Base-by-base conservation (phyloP, 2,329 filamentous ascomycete genomes). In the Fusarium verticillioides region DNA sequence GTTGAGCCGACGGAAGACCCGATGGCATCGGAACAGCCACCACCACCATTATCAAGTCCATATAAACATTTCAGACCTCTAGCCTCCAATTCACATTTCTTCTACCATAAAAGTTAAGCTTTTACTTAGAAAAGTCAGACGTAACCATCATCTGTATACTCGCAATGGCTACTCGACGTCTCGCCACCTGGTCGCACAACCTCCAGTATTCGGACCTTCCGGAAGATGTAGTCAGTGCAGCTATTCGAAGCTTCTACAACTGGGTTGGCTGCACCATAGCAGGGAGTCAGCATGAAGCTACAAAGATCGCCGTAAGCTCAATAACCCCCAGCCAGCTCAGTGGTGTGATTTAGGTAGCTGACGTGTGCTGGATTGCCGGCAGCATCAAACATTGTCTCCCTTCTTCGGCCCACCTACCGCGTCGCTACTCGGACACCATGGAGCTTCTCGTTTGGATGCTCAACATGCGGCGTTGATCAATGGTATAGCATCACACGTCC, bases 241-340 rank as follows among this genome's bases (percentile, higher is more conserved):
- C 61, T 61, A 39, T 44, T 50, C 44, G 56, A 52, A 61, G 61
- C 7, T 61, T 64, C 21, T 64, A 64, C 4, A 64, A 64, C 4
- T 64, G 61, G 56, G 32, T 10, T 44, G 61, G 56, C 3, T 64
- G 61, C 18, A 26, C 61, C 6, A 61, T 64, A 34, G n/a, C 44
- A 44, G 56, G 61, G 1, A 64, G 61, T 18, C 34, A 12, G 10
- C 56, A 64, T 21, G 56, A 64, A 34, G 56, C 61, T 6, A 28
- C 61, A n/a, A 28, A 9, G 4, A 61, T 64, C 11, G 44, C 44
- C 1, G 56, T 61, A 39, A 50, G 61, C 0, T 12, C 3, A 26
- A n/a, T 5, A 34, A 6, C 32, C 32, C 32, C 32, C 32, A 32
- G 13, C 32, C 32, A 32, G 32, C 5, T 32, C 32, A 32, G 13